Base-by-base conservation (phyloP, 495 filamentous ascomycete genomes). In the Penicillium ucsense region DNA sequence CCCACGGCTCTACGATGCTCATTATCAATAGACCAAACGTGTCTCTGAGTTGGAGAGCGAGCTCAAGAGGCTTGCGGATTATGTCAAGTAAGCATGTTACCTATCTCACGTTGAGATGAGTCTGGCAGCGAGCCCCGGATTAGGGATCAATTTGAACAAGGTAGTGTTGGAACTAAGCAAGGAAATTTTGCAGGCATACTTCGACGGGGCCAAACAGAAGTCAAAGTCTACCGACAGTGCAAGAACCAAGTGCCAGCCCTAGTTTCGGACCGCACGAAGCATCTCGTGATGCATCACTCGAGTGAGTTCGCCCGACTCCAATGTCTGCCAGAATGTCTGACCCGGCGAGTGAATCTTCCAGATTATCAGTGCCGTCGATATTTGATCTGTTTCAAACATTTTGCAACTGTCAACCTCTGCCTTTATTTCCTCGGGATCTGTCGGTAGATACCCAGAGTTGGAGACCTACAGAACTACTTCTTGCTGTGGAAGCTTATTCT, bases 391-490 rank as follows among this genome's bases (percentile, higher is more conserved):
- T 64, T 47, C 52, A 67, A 6, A 55, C 40, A 6, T 70, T 56
- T 35, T 70, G 68, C 37, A 66, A 70, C 37, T 62, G 56, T 7
- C 70, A 73, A 36, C 68, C 70, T 20, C 48, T 73, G 4, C 64
- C 64, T 12, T 43, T 73, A 12, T 73, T 73, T 37, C 49, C 65
- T 8, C 46, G 45, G 5, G 42, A 50, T 20, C 46, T 44, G 0
- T 62, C 61, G 43, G 6, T 60, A 5, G 45, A 50, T n/a, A 58
- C 54, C 9, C 29, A 70, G 3, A 48, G 38, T 12, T 45, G 36
- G 8, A 54, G 68, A 31, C 61, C 69, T 31, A 46, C 51, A 7
- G 68, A 73, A 49, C 45, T 73, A 38, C 7, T 70, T 5, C 54
- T 66, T 28, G 55, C 66, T 0, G 57, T 71, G 34, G 59, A 69